Evolutionary conservation across 1,139 yeast species (phyloP).

Genomic region (Kluyveromyces sp.): DNA sequence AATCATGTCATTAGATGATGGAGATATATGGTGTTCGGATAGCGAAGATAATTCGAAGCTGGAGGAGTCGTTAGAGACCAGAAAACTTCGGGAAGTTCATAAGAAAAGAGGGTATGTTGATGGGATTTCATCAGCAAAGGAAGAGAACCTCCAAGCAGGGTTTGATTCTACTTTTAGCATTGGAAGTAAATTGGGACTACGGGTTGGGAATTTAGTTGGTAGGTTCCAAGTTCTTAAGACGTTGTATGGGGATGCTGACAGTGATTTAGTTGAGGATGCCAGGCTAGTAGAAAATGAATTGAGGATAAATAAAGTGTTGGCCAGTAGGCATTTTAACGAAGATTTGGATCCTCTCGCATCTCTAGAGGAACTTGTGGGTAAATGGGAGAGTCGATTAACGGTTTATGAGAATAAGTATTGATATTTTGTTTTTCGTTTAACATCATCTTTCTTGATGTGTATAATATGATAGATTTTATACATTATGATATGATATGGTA

Average conservation of each 20-base stretch:
- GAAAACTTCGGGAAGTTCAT: constrained; percentile 52
- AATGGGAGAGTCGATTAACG: constrained; percentile 17
- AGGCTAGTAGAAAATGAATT: constrained; percentile 18
- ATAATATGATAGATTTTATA: background rate
- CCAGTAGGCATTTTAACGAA: constrained; percentile 19
- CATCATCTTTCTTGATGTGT: background rate
- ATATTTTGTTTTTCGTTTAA: too few relatives aligned
- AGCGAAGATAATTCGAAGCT: constrained; percentile 6
- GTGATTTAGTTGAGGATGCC: constrained; percentile 13
- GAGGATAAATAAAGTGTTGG: constrained; percentile 21
- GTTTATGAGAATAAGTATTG: constrained; percentile 11
- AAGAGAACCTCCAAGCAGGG: constrained; percentile 63
- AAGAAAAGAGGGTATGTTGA: constrained; percentile 77
- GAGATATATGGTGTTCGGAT: constrained; percentile 29
- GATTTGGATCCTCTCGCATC: constrained; percentile 13
- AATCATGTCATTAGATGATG: background rate
- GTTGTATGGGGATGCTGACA: constrained; percentile 16
- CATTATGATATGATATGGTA: background rate
- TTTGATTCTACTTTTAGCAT: constrained; percentile 72
- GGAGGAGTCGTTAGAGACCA: constrained; percentile 21
- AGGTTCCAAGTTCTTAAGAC: constrained; percentile 24
- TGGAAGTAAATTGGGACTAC: constrained; percentile 64
- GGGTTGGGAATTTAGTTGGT: constrained; percentile 64
- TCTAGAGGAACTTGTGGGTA: constrained; percentile 13
- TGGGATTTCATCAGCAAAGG: constrained; percentile 68